Base-by-base conservation (phyloP, 306 rosid genomes). In the Gleditsia sinensis region DNA sequence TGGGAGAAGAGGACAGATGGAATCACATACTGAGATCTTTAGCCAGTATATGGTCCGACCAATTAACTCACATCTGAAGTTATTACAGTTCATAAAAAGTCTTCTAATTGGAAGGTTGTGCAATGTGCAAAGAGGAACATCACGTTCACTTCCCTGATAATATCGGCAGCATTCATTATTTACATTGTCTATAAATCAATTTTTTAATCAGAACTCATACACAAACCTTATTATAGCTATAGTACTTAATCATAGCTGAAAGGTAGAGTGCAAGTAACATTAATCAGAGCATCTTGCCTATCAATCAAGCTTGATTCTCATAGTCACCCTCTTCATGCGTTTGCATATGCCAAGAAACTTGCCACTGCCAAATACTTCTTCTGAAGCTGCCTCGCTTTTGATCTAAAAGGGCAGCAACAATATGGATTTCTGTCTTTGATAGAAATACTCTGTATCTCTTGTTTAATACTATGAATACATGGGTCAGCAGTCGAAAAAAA, bases 401-500 rank as follows among this genome's bases (percentile, higher is more conserved):
- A 62, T 49, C 65, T 48, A 53, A 71, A 58, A 43, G 28, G 28
- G 19, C 82, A 73, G 72, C 74, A 77, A 58, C 40, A 46, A 46
- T 13, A 56, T 17, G 33, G 8, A 33, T 16, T 25, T 42, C 57
- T 76, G 49, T 48, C 77, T 76, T 73, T 69, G 75, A 32, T 45
- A 46, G 68, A 33, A 59, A 28, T 32, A 56, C 34, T 21, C 33
- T 24, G 48, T 12, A 19, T 48, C 76, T 63, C 16, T 63, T 71
- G 55, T 71, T 57, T 34, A 45, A 51, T 25, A 58, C 62, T 53
- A 66, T 75, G 39, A 67, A 69, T 60, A 51, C 46, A 76, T 67
- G 80, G 80, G 78, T 75, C 83, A 74, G 88, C 85, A 57, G 69
- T 16, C 60, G 39, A 77, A 78, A 78, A 63, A 69, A 32, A 67